Percentiles rank a stretch among this genome's conserved stretches.
phyloP scores from a whole-genome alignment of 495 filamentous ascomycete species.

The Hypoxylon trugodes region DNA sequence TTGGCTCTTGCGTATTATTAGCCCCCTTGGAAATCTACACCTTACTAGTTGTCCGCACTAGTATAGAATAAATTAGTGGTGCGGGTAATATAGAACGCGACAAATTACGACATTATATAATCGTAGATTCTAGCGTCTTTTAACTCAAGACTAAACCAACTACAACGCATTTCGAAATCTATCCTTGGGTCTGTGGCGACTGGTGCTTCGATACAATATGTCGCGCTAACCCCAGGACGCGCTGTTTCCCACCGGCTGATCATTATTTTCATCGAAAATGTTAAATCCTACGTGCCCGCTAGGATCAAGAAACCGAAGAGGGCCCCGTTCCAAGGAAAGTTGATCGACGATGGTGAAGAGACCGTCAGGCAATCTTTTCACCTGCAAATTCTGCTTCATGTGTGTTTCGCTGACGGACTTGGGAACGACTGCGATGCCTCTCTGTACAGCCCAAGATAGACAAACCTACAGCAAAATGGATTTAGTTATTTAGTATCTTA shows the following conservation, averaged over 20 bases:
- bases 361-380: constrained; percentile 37
- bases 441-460: constrained; percentile 47
- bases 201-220: too few relatives aligned
- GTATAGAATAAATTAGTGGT: too few relatives aligned
- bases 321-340: constrained; percentile 19
- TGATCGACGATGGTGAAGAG: constrained; percentile 31
- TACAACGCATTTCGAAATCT: too few relatives aligned
- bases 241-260: constrained; percentile 40
- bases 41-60: too few relatives aligned
- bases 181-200: too few relatives aligned
- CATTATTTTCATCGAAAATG: constrained; percentile 48
- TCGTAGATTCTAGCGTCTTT: too few relatives aligned
- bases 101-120: too few relatives aligned
- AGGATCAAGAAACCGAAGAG: constrained; percentile 44
- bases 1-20: too few relatives aligned
- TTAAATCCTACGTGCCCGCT: constrained; percentile 44
- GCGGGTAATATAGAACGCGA: too few relatives aligned
- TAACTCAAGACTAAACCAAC: too few relatives aligned
- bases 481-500: constrained; percentile 1
- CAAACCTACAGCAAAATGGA: constrained; percentile 44
- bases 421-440: constrained; percentile 44
- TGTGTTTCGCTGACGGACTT: constrained; percentile 67
- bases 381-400: constrained; percentile 55
- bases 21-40: too few relatives aligned
- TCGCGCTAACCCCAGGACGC: constrained; percentile 49